Conservation (phyloP, 2,329 filamentous ascomycete species). For the Colletotrichum spaethianum region DNA sequence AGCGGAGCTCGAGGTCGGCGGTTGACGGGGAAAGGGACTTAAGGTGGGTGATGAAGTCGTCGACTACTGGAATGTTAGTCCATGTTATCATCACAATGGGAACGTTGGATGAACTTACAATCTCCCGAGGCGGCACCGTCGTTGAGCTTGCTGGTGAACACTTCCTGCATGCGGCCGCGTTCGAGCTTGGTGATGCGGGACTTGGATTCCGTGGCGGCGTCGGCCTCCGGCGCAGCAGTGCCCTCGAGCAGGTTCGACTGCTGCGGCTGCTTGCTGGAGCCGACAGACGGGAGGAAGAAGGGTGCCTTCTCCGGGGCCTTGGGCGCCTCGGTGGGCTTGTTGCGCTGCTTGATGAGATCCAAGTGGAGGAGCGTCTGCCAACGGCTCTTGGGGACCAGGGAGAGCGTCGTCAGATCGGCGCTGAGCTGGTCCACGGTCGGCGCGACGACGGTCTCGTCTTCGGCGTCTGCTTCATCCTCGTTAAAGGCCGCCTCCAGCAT, state of each 20-base stretch:
- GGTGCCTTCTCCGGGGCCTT: constrained; percentile 95
- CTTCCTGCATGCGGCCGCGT: constrained; percentile 68
- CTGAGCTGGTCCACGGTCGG: constrained; percentile 82
- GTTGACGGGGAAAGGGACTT: constrained; percentile 86
- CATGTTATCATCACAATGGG: constrained; percentile 20
- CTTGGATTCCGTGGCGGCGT: constrained; percentile 54
- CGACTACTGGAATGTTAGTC: constrained; percentile 60
- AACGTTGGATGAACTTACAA: constrained; percentile 65
- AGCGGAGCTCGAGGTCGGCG: constrained; percentile 92
- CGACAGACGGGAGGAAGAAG: constrained; percentile 88
- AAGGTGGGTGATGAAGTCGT: constrained; percentile 81
- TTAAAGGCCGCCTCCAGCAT: constrained; percentile 84
- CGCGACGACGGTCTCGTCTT: constrained; percentile 68
- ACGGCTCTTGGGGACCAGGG: constrained; percentile 87
- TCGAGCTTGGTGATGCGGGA: constrained; percentile 81
- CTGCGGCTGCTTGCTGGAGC: constrained; percentile 50
- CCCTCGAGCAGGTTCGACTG: constrained; percentile 40
- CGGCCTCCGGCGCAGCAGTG: constrained; percentile 47
- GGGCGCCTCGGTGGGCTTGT: constrained; percentile 92
- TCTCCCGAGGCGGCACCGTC: constrained; percentile 68
- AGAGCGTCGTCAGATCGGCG: constrained; percentile 87
- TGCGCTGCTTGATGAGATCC: constrained; percentile 92
- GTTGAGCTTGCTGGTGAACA: constrained; percentile 71
- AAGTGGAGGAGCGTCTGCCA: constrained; percentile 97
- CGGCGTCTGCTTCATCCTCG: constrained; percentile 63